Percentiles rank a stretch among this genome's conserved stretches.
Evolutionary conservation across 2,329 filamentous ascomycete species (phyloP).

Genomic region (Lasiodiplodia sp.): DNA sequence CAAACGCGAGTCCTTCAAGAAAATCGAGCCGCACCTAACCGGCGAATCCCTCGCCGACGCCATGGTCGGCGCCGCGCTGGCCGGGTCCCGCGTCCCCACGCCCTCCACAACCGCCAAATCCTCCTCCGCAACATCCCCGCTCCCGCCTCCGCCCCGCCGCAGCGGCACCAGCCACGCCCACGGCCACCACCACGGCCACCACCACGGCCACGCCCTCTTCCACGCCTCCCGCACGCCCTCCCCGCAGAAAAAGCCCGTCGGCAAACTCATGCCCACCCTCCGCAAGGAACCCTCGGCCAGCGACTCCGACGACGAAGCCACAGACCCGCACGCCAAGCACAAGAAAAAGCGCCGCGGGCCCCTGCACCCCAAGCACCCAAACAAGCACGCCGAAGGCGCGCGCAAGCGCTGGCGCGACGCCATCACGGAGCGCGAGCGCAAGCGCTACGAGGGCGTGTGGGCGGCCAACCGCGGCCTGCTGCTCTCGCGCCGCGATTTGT

Average conservation of each 20-base stretch:
- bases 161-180: conserved; percentile 50
- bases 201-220: conserved; percentile 28
- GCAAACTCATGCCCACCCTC: conserved; percentile 70
- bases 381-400: conserved; percentile 77
- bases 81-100: conserved; percentile 63
- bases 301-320: conserved; percentile 60
- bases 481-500: conserved; percentile 35
- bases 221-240: conserved; percentile 47
- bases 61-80: conserved; percentile 77
- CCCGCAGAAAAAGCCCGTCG: conserved; percentile 55
- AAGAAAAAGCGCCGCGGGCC: conserved; percentile 63
- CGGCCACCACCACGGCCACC: conserved; percentile 37
- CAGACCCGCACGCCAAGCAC: conserved; percentile 60
- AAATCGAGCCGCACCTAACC: conserved; percentile 58
- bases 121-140: conserved; percentile 39
- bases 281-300: conserved; percentile 58
- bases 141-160: conserved; percentile 51
- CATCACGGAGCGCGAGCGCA: conserved; percentile 75
- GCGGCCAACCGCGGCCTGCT: conserved; percentile 75
- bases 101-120: conserved; percentile 50
- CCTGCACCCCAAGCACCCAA: conserved; percentile 64
- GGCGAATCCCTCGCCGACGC: conserved; percentile 74
- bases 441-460: conserved; percentile 84
- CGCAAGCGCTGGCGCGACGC: conserved; percentile 79
- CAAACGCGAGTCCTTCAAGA: conserved; percentile 45